A percentile compares a stretch with the other conserved stretches of the same genome.
Conservation (phyloP, 352 stramenopile species). For the Blastocystis sp. region DNA sequence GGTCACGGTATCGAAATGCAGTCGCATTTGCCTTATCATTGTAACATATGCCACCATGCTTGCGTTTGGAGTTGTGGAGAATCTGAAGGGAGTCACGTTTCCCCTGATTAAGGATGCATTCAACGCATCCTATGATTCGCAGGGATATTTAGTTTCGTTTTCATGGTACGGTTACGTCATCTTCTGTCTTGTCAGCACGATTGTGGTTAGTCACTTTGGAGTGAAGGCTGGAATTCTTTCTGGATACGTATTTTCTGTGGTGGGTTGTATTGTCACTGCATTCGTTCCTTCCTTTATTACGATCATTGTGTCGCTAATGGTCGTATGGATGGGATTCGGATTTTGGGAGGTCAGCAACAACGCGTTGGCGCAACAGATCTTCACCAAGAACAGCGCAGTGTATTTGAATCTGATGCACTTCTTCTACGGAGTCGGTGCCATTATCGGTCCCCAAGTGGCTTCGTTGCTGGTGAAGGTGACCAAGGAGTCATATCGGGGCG, state of each 20-base stretch:
- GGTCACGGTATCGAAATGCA: too few species aligned
- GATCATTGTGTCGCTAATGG: constrained; percentile 6
- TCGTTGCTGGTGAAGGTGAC: not conserved
- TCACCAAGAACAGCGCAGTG: constrained; percentile 13
- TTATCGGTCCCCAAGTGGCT: constrained; percentile 21
- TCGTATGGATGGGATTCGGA: constrained; percentile 52
- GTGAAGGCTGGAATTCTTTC: not conserved
- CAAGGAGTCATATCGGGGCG: not conserved
- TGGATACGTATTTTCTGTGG: not conserved
- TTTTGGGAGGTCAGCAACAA: constrained; percentile 43
- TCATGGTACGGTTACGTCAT: constrained; percentile 53
- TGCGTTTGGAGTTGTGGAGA: constrained; percentile 30
- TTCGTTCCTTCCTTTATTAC: constrained; percentile 1
- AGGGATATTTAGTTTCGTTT: constrained; percentile 30
- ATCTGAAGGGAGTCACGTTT: constrained; percentile 43
- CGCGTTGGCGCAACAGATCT: not conserved
- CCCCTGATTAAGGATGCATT: constrained; percentile 9
- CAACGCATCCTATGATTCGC: not conserved
- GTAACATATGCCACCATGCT: not conserved
- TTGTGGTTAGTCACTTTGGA: constrained; percentile 16
- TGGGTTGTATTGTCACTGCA: not conserved
- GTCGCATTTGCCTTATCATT: constrained; percentile 4
- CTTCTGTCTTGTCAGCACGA: constrained; percentile 32
- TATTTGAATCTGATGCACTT: constrained; percentile 54
- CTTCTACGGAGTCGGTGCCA: constrained; percentile 13